Conservation (phyloP, 225 moss, liverwort and hornwort species). For the Pleurozium schreberi region DNA sequence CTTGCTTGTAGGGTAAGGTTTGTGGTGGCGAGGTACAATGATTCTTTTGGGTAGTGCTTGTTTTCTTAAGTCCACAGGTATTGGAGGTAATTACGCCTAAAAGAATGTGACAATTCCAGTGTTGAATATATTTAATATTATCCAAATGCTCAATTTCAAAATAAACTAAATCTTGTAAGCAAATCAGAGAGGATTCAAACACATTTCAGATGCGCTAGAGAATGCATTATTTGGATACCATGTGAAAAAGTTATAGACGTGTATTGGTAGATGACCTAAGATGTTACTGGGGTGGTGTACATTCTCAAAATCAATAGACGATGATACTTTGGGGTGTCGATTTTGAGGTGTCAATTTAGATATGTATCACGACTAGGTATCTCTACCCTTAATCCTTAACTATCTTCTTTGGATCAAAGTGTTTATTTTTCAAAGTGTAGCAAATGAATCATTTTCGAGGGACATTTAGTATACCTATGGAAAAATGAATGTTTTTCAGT, state of each 20-base stretch:
- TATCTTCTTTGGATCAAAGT: no score
- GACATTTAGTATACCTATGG: neutral
- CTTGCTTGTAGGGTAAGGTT: neutral
- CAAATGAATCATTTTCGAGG: neutral
- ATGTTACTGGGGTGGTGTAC: neutral
- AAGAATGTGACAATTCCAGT: neutral
- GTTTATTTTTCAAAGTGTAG: neutral
- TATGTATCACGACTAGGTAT: neutral
- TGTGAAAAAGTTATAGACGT: neutral
- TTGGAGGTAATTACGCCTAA: neutral
- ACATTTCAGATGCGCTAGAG: neutral
- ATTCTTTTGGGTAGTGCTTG: neutral
- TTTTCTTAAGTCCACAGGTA: neutral
- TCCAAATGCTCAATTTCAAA: no score
- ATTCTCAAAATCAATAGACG: neutral
- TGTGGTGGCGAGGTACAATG: neutral
- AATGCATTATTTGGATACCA: neutral
- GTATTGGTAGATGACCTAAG: neutral
- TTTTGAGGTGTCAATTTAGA: neutral
- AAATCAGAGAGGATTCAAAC: neutral
- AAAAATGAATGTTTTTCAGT: neutral
- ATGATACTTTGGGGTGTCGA: neutral
- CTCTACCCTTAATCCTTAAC: neutral
- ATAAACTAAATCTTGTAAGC: neutral
- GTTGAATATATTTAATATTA: neutral